These are phyloP conservation scores for Basidiobolus meristosporus DNA, from an alignment of 371 early-diverging fungal species.

Conservation along the genomic window DNA sequence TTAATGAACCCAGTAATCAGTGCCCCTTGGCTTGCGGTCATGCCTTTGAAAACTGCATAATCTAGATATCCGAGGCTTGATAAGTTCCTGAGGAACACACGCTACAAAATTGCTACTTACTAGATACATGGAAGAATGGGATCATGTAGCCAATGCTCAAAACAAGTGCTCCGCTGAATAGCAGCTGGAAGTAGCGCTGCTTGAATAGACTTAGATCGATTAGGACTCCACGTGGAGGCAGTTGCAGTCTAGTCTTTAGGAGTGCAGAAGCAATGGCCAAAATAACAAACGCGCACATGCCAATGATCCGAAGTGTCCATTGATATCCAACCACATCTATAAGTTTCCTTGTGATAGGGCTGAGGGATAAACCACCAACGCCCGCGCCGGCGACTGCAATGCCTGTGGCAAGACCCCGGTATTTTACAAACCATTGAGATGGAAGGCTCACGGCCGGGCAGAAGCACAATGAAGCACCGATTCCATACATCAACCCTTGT, in stretches of 20 bases:
- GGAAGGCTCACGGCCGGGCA: slow-evolving; percentile 25
- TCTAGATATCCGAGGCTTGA: slow-evolving; percentile 2
- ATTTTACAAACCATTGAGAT: slow-evolving; percentile 30
- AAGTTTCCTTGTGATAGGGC: slow-evolving; percentile 9
- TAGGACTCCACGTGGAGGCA: not conserved
- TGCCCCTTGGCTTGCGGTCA: slow-evolving; percentile 17
- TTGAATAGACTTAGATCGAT: not conserved
- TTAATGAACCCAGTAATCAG: slow-evolving; percentile 26
- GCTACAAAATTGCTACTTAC: slow-evolving; percentile 5
- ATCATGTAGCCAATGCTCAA: slow-evolving; percentile 13
- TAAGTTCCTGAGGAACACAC: not conserved
- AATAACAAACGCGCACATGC: slow-evolving; percentile 5
- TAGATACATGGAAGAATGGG: slow-evolving; percentile 17
- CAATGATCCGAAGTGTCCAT: slow-evolving; percentile 11
- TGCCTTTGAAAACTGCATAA: slow-evolving; percentile 12
- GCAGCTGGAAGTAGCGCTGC: not conserved
- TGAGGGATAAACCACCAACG: slow-evolving; percentile 27
- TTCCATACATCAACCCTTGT: slow-evolving; percentile 43
- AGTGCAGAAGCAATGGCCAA: slow-evolving; percentile 3
- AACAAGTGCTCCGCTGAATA: slow-evolving; percentile 5
- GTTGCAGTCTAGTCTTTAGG: not conserved
- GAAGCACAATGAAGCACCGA: slow-evolving; percentile 36
- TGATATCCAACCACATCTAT: slow-evolving; percentile 7
- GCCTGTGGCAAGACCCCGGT: slow-evolving; percentile 37
- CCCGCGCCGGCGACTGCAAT: slow-evolving; percentile 40